Evolutionary conservation across 2,329 filamentous ascomycete species (phyloP), one percentile per base, ranked within the genome.

Genomic region (Colletotrichum truncatum): DNA sequence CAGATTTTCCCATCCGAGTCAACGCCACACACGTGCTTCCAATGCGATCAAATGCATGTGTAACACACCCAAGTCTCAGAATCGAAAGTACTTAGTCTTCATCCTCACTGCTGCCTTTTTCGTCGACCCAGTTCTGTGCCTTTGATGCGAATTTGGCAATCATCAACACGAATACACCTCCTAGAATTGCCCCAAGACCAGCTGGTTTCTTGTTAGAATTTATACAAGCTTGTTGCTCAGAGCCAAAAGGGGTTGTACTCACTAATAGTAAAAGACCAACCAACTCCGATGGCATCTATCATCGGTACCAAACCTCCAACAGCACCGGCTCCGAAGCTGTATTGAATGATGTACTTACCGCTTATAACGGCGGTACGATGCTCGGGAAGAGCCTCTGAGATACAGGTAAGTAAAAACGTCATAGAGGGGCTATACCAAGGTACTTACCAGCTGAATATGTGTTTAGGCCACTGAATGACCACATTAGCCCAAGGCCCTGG

Each of bases 221-320:
- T 2, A n/a, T n/a, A n/a, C n/a, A n/a, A n/a, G n/a, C n/a, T n/a
- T 16, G 6, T 6, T 4, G 16, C 2, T 26, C 21, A n/a, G 7
- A n/a, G 30, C 25, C 4, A 46, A 18, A 39, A 3, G 4, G 9
- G 18, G 3, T 14, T 12, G 1, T 2, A 46, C 58, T 53, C 12
- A 68, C 66, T 60, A 12, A 87, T 71, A 0, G 81, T 84, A 63
- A 85, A 87, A 0, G 83, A 78, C 80, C 85, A 85, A 0, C 86
- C 86, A 0, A 77, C 70, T 0, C 85, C 85, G 58, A 89, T 81
- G 1, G 73, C 76, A 7, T 82, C 68, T 8, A 85, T 81, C 79
- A 89, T 80, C 3, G 82, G 83, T 3, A 84, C 73, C 16, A 89
- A 81, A 2, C 82, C 77, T 0, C 84, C 85, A 12, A 81, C 84